phyloP scores from a whole-genome alignment of 345 rosid genomes.

The Ricinus communis region DNA sequence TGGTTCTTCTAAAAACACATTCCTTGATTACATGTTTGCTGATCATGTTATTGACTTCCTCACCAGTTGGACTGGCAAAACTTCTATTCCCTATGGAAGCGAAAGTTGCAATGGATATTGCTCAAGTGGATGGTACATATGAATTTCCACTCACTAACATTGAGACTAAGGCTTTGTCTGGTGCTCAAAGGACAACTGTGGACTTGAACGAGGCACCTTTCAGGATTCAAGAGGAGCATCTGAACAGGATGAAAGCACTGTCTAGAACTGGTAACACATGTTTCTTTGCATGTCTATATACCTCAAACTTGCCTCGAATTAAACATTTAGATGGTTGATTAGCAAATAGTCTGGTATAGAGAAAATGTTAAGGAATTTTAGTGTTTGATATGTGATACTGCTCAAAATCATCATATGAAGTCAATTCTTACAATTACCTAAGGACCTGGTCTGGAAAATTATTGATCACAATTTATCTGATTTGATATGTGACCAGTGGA shows the following conservation, averaged over 20 bases:
- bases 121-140: conserved; percentile 54
- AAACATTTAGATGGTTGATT: no score
- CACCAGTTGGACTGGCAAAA: conserved; percentile 73
- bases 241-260: conserved; percentile 61
- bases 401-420: no score
- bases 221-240: conserved; percentile 66
- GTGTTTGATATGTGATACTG: no score
- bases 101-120: conserved; percentile 61
- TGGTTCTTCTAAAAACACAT: not conserved
- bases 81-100: conserved; percentile 86
- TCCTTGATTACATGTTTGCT: not conserved
- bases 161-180: conserved; percentile 27
- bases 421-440: no score
- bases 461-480: no score
- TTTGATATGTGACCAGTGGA: conserved; percentile 53
- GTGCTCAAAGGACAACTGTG: conserved; percentile 43
- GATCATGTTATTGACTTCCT: conserved; percentile 1
- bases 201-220: conserved; percentile 71
- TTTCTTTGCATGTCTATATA: not conserved
- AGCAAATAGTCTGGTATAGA: no score
- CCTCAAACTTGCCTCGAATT: no score
- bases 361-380: no score
- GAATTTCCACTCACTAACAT: conserved; percentile 59
- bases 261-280: conserved; percentile 55
- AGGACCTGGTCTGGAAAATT: no score